A percentile compares a stretch with the other conserved stretches of the same genome.
Evolutionary conservation across 2,329 filamentous ascomycete genomes (phyloP).

Genomic region (Huntiella moniliformis): DNA sequence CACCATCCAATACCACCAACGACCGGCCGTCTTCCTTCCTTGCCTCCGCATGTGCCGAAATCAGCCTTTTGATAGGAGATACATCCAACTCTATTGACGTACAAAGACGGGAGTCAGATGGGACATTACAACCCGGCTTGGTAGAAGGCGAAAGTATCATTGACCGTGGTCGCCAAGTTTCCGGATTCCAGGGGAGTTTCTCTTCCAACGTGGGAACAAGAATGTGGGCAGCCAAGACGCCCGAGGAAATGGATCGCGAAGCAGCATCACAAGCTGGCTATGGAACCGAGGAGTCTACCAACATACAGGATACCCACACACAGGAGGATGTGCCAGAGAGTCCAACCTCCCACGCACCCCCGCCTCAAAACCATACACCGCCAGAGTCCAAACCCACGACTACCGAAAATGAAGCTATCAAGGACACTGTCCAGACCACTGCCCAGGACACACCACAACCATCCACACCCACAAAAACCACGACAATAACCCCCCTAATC

Average conservation of each 20-base stretch:
- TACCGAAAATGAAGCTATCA: not conserved
- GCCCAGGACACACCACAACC: not conserved
- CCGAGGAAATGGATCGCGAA: too few species aligned
- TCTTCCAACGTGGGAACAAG: conserved; percentile 11
- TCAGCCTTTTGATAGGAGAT: not conserved
- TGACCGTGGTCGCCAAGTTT: conserved; percentile 10
- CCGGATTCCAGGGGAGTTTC: conserved; percentile 11
- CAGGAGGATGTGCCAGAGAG: not conserved
- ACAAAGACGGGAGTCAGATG: too few species aligned
- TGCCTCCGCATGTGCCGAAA: conserved; percentile 7
- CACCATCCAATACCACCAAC: not conserved
- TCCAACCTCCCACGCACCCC: not conserved
- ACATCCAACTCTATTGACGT: too few species aligned
- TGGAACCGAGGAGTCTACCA: too few species aligned
- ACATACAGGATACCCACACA: not conserved
- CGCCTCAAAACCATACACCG: not conserved
- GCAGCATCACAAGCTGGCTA: too few species aligned
- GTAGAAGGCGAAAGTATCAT: conserved; percentile 5
- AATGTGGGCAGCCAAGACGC: conserved; percentile 5
- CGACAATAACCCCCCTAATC: conserved; percentile 1
- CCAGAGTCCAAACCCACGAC: not conserved
- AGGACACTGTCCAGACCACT: not conserved
- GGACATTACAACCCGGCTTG: not conserved
- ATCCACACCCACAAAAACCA: not conserved
- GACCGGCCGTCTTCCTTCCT: conserved; percentile 5